A percentile compares a stretch with the other conserved stretches of the same genome.
phyloP scores from a whole-genome alignment of 2,329 filamentous ascomycete genomes.

The Sporothrix luriei region DNA sequence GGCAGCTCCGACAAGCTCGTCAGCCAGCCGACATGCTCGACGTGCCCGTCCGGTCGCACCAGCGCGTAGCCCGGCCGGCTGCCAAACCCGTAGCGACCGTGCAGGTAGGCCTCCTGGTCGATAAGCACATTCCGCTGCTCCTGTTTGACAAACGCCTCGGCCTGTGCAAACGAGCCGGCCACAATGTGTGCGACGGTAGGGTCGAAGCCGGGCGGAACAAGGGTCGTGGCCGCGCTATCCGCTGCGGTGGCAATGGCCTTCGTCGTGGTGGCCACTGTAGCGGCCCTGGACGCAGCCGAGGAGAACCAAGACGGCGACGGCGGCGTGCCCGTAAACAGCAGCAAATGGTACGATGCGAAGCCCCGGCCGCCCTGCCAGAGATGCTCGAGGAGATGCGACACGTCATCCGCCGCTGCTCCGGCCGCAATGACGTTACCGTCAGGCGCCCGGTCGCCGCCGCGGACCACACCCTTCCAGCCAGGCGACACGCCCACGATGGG shows the following conservation, averaged over 20 bases:
- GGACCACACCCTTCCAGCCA: conserved; percentile 44
- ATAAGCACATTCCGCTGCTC: conserved; percentile 30
- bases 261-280: neutral
- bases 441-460: conserved; percentile 52
- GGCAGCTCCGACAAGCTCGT: conserved; percentile 38
- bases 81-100: conserved; percentile 41
- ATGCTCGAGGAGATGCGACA: conserved; percentile 19
- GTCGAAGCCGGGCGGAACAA: neutral
- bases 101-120: conserved; percentile 39
- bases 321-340: conserved; percentile 27
- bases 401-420: conserved; percentile 16
- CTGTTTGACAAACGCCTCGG: conserved; percentile 4
- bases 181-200: conserved; percentile 23
- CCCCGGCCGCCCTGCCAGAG: conserved; percentile 31
- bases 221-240: conserved; percentile 19
- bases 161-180: conserved; percentile 21
- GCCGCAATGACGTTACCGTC: conserved; percentile 42
- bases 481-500: conserved; percentile 43
- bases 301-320: neutral
- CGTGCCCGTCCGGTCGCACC: conserved; percentile 43
- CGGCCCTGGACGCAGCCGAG: neutral
- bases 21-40: conserved; percentile 42
- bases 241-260: conserved; percentile 27
- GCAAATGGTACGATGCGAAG: conserved; percentile 29
- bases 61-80: conserved; percentile 39